Evolutionary conservation across 106 monocot species (phyloP).

Genomic region (Dendrobium catenatum): DNA sequence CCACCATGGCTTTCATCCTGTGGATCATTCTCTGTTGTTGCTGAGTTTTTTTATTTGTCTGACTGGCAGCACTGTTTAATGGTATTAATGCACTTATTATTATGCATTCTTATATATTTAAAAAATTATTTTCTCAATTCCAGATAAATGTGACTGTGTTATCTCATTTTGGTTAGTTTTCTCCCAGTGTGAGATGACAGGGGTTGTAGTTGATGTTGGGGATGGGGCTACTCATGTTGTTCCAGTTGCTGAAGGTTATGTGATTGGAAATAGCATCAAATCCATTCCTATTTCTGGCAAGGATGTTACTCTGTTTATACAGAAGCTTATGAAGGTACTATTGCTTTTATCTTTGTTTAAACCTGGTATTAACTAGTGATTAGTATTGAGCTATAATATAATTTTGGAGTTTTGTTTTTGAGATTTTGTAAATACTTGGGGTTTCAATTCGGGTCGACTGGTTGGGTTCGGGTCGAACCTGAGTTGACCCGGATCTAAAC

Average conservation of each 20-base stretch:
- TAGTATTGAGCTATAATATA: background rate
- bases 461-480: too few relatives aligned
- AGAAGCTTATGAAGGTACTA: conserved; percentile 60
- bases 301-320: conserved; percentile 73
- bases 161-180: conserved; percentile 4
- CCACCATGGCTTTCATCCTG: background rate
- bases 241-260: conserved; percentile 87
- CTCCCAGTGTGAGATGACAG: conserved; percentile 86
- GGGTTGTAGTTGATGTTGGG: conserved; percentile 80
- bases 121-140: background rate
- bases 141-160: background rate
- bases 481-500: too few relatives aligned
- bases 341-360: background rate
- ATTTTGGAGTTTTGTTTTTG: background rate
- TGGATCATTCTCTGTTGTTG: background rate
- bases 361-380: background rate
- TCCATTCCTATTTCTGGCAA: conserved; percentile 73
- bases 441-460: too few relatives aligned
- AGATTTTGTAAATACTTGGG: background rate
- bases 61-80: background rate
- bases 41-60: background rate
- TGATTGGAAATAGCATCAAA: conserved; percentile 88
- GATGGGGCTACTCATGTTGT: conserved; percentile 84
- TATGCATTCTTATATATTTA: background rate
- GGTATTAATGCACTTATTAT: background rate